A percentile compares a stretch with the other conserved stretches of the same genome.
These are phyloP conservation scores for Botrytis medusae DNA, from an alignment of 2,329 filamentous ascomycete genomes.

Conservation along the genomic window DNA sequence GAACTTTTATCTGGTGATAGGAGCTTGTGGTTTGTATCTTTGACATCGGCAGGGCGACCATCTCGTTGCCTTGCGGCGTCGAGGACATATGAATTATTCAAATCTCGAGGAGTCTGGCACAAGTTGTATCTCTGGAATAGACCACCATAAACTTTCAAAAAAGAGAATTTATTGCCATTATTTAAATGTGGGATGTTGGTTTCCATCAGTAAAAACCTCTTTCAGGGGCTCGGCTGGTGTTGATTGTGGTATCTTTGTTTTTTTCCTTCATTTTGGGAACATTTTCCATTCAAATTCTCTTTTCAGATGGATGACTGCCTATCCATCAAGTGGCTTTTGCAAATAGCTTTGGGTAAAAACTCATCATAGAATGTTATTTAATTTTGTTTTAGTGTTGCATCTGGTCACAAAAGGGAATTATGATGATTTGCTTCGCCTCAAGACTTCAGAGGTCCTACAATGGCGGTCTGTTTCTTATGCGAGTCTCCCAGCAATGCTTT, in stretches of 20 bases:
- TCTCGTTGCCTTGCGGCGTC: background rate
- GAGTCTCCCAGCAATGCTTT: background rate
- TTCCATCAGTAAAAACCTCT: background rate
- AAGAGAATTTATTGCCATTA: fast-evolving
- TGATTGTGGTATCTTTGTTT: background rate
- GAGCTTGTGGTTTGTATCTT: background rate
- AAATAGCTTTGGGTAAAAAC: background rate
- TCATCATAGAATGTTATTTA: background rate
- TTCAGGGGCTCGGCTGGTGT: background rate
- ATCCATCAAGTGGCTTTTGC: background rate
- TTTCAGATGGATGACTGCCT: background rate
- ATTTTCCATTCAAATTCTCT: background rate
- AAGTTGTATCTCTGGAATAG: background rate
- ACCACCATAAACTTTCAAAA: fast-evolving
- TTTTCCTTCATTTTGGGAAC: background rate
- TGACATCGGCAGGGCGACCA: background rate
- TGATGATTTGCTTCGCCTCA: background rate
- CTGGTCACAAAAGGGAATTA: background rate
- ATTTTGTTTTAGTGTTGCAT: background rate
- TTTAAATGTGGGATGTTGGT: background rate
- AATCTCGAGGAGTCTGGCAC: background rate
- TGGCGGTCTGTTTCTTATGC: background rate
- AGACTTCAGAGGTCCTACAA: background rate
- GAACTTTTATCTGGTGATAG: background rate
- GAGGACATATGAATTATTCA: background rate